Percentiles rank a stretch among this genome's conserved stretches.
Evolutionary conservation across 2,329 filamentous ascomycete species (phyloP).

Genomic region (Coniochaeta hoffmannii): DNA sequence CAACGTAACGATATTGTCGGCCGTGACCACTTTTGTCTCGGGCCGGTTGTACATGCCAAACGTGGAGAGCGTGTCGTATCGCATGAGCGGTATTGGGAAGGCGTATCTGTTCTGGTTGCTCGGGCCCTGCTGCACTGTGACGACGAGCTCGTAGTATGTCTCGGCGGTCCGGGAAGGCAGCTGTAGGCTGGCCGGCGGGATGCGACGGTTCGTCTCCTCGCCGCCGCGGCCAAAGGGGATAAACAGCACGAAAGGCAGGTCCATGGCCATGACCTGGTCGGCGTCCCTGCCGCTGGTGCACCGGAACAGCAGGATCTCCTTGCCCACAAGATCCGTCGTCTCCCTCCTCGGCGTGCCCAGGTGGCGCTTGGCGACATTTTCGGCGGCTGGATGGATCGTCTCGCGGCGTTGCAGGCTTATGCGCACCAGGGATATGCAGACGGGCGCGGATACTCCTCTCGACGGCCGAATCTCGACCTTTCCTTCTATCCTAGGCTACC

Average conservation of each 20-base stretch:
- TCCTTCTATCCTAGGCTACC: conserved; percentile 88
- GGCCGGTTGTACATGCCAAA: conserved; percentile 99
- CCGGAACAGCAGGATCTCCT: conserved; percentile 87
- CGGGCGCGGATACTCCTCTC: conserved; percentile 78
- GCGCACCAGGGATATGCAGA: conserved; percentile 85
- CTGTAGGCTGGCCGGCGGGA: conserved; percentile 87
- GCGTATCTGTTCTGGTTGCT: conserved; percentile 82
- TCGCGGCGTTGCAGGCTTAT: conserved; percentile 91
- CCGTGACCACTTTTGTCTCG: conserved; percentile 76
- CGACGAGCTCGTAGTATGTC: conserved; percentile 93
- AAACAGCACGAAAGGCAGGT: conserved; percentile 93
- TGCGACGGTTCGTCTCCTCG: conserved; percentile 80
- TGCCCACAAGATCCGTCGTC: conserved; percentile 85
- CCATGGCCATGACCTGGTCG: conserved; percentile 90
- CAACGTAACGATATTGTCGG: conserved; percentile 85
- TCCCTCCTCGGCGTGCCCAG: conserved; percentile 86
- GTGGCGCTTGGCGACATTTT: conserved; percentile 88
- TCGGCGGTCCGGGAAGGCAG: conserved; percentile 90
- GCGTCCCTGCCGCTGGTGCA: conserved; percentile 77
- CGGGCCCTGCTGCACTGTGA: conserved; percentile 87
- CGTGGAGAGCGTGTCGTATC: conserved; percentile 94
- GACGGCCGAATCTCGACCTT: conserved; percentile 93
- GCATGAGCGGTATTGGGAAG: conserved; percentile 82
- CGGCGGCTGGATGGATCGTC: conserved; percentile 92
- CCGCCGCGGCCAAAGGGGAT: conserved; percentile 91